Evolutionary conservation across 768 basidiomycete species (phyloP).

Genomic region (Lactarius tabidus): DNA sequence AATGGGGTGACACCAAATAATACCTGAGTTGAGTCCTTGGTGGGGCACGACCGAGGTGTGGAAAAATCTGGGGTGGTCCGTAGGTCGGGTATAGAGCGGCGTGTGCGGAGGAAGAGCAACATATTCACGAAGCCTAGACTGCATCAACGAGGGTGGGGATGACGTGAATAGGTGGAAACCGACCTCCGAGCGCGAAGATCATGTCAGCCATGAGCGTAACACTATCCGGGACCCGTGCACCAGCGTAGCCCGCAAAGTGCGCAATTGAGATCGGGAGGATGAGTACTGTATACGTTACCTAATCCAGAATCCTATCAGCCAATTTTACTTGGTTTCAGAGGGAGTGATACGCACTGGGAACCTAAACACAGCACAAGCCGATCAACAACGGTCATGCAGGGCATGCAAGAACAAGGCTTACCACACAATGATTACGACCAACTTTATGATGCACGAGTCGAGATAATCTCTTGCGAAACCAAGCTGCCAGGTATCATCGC

Average conservation of each 20-base stretch:
- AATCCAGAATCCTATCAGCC: neutral
- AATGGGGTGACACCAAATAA: constrained; percentile 34
- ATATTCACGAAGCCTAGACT: constrained; percentile 34
- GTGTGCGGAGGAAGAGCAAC: constrained; percentile 32
- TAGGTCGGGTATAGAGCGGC: constrained; percentile 32
- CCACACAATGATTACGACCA: constrained; percentile 36
- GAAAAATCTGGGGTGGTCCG: constrained; percentile 28
- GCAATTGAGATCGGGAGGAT: constrained; percentile 36
- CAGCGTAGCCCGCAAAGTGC: constrained; percentile 33
- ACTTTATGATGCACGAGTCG: constrained; percentile 33
- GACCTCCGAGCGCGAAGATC: constrained; percentile 35
- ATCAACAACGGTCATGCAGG: neutral
- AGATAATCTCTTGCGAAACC: constrained; percentile 33
- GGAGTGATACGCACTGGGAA: constrained; percentile 27
- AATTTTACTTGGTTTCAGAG: neutral
- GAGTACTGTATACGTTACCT: constrained; percentile 34
- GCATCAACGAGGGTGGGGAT: neutral
- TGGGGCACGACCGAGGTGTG: constrained; percentile 30
- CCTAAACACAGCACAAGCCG: constrained; percentile 6
- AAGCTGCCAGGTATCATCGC: constrained; percentile 34
- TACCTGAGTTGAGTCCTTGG: constrained; percentile 26
- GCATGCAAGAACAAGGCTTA: constrained; percentile 15
- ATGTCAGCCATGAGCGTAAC: constrained; percentile 34
- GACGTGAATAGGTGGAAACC: neutral
- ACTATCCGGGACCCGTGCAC: constrained; percentile 30